Conservation (phyloP, 306 rosid genomes). For the Crotalaria pallida region DNA sequence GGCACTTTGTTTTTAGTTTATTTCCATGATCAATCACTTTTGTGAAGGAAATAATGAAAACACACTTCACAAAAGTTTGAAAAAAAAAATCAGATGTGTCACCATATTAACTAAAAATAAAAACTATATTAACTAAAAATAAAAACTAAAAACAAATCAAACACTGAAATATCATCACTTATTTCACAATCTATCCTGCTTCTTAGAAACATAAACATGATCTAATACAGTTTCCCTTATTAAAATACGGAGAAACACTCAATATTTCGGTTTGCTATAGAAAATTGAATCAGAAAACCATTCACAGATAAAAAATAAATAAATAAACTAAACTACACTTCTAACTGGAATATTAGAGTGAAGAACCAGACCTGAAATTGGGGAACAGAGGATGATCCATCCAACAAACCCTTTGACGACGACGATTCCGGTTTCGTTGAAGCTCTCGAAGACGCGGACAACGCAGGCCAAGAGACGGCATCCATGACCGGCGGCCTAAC, state of each 20-base stretch:
- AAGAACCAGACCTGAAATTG: slow-evolving; percentile 53
- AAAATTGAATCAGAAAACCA: not conserved
- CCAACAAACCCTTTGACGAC: slow-evolving; percentile 44
- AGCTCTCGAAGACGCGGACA: slow-evolving; percentile 56
- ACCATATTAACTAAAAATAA: too few relatives aligned
- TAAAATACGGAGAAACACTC: not conserved
- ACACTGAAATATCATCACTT: not conserved
- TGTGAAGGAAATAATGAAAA: too few relatives aligned
- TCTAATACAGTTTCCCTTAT: not conserved
- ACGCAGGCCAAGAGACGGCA: slow-evolving; percentile 63
- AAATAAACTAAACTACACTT: not conserved
- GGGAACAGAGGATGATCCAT: slow-evolving; percentile 43
- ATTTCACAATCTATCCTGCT: not conserved
- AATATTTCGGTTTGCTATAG: not conserved
- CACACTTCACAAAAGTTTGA: too few relatives aligned
- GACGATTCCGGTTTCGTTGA: slow-evolving; percentile 42
- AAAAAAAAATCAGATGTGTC: not conserved
- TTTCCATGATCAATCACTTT: not conserved
- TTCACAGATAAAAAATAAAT: not conserved
- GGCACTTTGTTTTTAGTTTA: not conserved
- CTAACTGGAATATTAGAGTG: not conserved
- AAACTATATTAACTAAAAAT: too few relatives aligned
- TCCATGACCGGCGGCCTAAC: slow-evolving; percentile 64
- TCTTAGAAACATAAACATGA: not conserved
- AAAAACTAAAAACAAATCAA: not conserved